A percentile compares a stretch with the other conserved stretches of the same genome.
Conservation (phyloP, 2,329 filamentous ascomycete genomes). For the Aphanoascus verrucosus region DNA sequence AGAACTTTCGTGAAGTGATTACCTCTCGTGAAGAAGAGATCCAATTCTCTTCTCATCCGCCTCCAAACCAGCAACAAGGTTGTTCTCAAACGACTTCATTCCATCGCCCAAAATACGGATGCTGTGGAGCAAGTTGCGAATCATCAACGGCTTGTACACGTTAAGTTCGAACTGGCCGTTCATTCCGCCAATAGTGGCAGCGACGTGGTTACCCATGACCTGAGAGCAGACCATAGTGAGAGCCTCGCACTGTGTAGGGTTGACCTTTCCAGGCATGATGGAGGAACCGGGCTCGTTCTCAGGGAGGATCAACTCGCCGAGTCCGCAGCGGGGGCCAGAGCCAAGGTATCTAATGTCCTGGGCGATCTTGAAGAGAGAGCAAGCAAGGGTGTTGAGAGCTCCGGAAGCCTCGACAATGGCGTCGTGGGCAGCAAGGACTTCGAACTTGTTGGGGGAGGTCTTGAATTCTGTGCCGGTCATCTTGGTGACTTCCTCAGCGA, state of each 20-base stretch:
- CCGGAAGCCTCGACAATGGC: conserved; percentile 90
- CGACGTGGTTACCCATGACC: conserved; percentile 94
- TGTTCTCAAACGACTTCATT: conserved; percentile 91
- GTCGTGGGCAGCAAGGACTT: conserved; percentile 90
- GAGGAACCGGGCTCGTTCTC: conserved; percentile 97
- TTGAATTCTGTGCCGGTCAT: conserved; percentile 90
- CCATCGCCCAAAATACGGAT: conserved; percentile 76
- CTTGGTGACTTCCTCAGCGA: conserved; percentile 80
- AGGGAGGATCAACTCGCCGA: conserved; percentile 83
- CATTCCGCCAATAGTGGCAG: conserved; percentile 86
- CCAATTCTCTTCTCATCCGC: conserved; percentile 90
- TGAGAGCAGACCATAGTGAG: conserved; percentile 96
- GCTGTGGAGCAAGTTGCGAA: conserved; percentile 90
- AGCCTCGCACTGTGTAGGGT: conserved; percentile 95
- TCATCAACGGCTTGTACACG: conserved; percentile 96
- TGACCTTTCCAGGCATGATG: conserved; percentile 99
- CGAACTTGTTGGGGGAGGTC: conserved; percentile 98
- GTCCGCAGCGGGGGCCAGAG: conserved; percentile 86
- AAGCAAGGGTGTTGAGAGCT: conserved; percentile 82
- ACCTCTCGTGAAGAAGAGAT: conserved; percentile 89
- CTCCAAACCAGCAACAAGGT: conserved; percentile 75
- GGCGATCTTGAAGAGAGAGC: conserved; percentile 92
- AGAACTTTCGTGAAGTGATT: conserved; percentile 30
- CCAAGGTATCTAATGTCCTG: conserved; percentile 97
- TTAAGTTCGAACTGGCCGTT: conserved; percentile 98